A percentile compares a stretch with the other conserved stretches of the same genome.
Conservation (phyloP, 192 early-diverging fungal species). For the Coemansia sp. region DNA sequence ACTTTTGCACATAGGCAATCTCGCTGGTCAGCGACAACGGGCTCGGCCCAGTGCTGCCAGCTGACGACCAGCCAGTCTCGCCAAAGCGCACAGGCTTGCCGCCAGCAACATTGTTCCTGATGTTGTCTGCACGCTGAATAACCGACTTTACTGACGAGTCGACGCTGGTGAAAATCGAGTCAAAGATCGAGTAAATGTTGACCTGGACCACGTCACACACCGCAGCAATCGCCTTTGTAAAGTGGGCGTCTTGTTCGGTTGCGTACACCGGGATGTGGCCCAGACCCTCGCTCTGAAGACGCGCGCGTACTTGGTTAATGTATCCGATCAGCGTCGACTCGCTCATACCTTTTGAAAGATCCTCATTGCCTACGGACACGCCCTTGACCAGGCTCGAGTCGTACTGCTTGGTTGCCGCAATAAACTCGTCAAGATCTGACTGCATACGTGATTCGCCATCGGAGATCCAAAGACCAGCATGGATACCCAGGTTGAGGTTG, state of each 20-base stretch:
- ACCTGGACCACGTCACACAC: constrained; percentile 46
- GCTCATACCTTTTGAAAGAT: constrained; percentile 39
- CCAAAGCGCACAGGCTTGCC: constrained; percentile 27
- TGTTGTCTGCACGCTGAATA: background rate
- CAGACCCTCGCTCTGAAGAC: constrained; percentile 42
- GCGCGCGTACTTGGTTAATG: constrained; percentile 44
- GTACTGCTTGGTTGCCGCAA: constrained; percentile 34
- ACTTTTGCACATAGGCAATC: constrained; percentile 27
- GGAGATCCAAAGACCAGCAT: constrained; percentile 48
- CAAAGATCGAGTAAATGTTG: constrained; percentile 53
- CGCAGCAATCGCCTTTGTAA: constrained; percentile 29
- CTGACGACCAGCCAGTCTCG: constrained; percentile 47
- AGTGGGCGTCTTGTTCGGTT: constrained; percentile 41
- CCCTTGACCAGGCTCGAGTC: constrained; percentile 36
- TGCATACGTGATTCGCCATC: constrained; percentile 32
- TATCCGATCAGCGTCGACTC: constrained; percentile 42
- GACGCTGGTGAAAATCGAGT: constrained; percentile 25
- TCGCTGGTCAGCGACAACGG: constrained; percentile 39
- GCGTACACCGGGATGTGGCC: constrained; percentile 47
- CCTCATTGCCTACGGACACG: constrained; percentile 52
- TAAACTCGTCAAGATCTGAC: constrained; percentile 42
- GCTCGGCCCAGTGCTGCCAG: constrained; percentile 37
- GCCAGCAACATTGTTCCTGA: constrained; percentile 21
- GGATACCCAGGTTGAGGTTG: constrained; percentile 31
- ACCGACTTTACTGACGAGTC: constrained; percentile 33